Percentiles rank a stretch among this genome's conserved stretches.
phyloP scores from a whole-genome alignment of 2,329 filamentous ascomycete genomes.

The Ascosphaera aggregata region DNA sequence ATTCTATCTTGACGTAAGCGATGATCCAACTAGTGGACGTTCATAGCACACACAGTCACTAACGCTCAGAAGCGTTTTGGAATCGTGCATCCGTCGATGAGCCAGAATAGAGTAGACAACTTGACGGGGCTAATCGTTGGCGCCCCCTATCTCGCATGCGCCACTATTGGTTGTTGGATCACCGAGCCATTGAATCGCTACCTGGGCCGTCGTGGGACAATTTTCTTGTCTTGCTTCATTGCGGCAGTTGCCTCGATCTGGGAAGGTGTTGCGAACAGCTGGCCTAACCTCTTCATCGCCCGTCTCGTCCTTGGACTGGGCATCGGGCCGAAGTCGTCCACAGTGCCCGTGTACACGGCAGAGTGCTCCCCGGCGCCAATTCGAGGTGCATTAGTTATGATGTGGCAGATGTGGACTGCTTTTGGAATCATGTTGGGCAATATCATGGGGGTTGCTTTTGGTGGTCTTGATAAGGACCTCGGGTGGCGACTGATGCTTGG shows the following conservation, averaged over 20 bases:
- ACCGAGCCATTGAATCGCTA: constrained; percentile 47
- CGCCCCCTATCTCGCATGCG: constrained; percentile 36
- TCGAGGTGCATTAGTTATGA: constrained; percentile 58
- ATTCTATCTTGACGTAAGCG: constrained; percentile 12
- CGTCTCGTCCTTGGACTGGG: constrained; percentile 55
- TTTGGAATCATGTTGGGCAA: constrained; percentile 33
- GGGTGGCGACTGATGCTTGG: constrained; percentile 49
- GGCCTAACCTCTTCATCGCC: constrained; percentile 46
- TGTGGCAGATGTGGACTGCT: constrained; percentile 42
- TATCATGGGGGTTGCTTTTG: constrained; percentile 29
- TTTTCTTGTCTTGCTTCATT: constrained; percentile 53
- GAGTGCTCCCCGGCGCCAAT: constrained; percentile 47
- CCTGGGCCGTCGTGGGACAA: constrained; percentile 49
- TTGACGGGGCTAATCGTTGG: constrained; percentile 38
- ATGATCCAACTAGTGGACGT: neutral
- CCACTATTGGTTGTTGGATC: constrained; percentile 47
- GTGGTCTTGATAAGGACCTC: constrained; percentile 35
- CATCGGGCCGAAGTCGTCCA: constrained; percentile 52
- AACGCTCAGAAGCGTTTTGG: constrained; percentile 7
- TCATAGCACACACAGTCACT: constrained; percentile 2
- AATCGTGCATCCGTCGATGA: constrained; percentile 1
- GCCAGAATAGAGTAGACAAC: constrained; percentile 21
- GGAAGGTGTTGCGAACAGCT: constrained; percentile 44
- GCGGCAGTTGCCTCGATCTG: constrained; percentile 30
- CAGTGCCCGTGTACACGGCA: constrained; percentile 54